phyloP scores from a whole-genome alignment of 106 monocot species.

The Allium cepa region DNA sequence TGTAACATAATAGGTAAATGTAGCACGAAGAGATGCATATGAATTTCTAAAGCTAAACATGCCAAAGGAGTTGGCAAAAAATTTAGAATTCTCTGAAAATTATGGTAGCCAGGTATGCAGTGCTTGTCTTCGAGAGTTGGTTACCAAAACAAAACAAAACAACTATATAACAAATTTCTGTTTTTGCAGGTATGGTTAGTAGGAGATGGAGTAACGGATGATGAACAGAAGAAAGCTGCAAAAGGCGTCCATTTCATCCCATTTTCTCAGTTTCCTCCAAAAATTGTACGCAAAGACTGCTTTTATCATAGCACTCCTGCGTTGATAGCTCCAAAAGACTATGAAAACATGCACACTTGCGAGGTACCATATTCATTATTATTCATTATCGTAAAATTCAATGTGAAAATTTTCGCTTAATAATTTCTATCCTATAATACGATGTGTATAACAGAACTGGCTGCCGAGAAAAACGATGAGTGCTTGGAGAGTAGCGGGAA shows the following conservation, averaged over 20 bases:
- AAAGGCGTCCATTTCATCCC: constrained; percentile 45
- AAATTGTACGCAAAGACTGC: constrained; percentile 28
- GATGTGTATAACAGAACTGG: constrained; percentile 55
- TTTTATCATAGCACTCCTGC: constrained; percentile 59
- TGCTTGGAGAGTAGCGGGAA: constrained; percentile 71
- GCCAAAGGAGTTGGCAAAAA: constrained; percentile 15
- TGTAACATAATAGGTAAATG: constrained; percentile 29
- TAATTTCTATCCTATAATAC: background rate
- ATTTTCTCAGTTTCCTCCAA: constrained; percentile 60
- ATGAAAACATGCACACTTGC: constrained; percentile 67
- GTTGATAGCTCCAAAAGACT: constrained; percentile 40
- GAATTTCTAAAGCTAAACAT: constrained; percentile 33
- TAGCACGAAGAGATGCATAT: constrained; percentile 23
- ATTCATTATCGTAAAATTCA: background rate
- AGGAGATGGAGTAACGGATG: constrained; percentile 37
- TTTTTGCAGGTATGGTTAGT: constrained; percentile 50
- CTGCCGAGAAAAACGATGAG: constrained; percentile 89
- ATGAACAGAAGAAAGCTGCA: constrained; percentile 36
- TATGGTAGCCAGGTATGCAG: constrained; percentile 29
- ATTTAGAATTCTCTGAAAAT: constrained; percentile 29
- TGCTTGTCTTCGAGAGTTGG: background rate
- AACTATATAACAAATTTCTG: background rate
- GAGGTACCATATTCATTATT: constrained; percentile 36
- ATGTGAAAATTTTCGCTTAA: background rate
- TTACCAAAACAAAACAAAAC: background rate